Base-by-base conservation (phyloP, 208 protist species). In the Leishmania arabica region DNA sequence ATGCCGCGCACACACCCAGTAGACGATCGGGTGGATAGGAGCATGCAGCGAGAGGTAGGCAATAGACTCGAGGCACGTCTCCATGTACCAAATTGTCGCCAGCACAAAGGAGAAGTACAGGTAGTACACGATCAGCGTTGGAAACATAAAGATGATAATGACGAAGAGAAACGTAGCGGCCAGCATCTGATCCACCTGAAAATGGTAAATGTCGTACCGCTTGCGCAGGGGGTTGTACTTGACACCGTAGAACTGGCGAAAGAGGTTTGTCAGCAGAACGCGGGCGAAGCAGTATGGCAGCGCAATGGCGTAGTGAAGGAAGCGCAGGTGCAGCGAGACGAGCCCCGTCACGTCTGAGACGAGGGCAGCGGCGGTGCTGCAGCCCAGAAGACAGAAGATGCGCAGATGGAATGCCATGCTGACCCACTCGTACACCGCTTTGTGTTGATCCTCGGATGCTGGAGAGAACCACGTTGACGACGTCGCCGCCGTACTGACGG, bases 201-300 rank as follows among this genome's bases (percentile, higher is more conserved):
- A 99, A 68, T 98, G 90, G 69, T 94, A 95, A 37, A 82, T 86
- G 82, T 99, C 98, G 7, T 90, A 92, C 42, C 97, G 93, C 21
- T 92, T 86, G 15, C 95, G 93, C n/a, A 99, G 91, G n/a, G 95
- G 93, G 83, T 99, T 98, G 88, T 95, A 96, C 84, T 97, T 95
- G 75, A 93, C 95, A 5, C 97, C 96, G 70, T 92, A 86, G 65
- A 99, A 98, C 72, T 98, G 92, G 62, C 88, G 82, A 51, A 90
- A 98, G 7, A 99, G 83, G 84, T 89, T 93, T 6, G 60, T 65
- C 21, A 98, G 77, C 53, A 95, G 79, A 8, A 81, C 78, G 9
- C 80, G 60, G 49, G 88, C 86, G 24, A 90, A 74, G 58, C 90
- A 88, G 89, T 97, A 98, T 5, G 93, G 86, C n/a, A 94, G 65